Base-by-base conservation (phyloP, 345 rosid genomes). In the Crucihimalaya himalaica region DNA sequence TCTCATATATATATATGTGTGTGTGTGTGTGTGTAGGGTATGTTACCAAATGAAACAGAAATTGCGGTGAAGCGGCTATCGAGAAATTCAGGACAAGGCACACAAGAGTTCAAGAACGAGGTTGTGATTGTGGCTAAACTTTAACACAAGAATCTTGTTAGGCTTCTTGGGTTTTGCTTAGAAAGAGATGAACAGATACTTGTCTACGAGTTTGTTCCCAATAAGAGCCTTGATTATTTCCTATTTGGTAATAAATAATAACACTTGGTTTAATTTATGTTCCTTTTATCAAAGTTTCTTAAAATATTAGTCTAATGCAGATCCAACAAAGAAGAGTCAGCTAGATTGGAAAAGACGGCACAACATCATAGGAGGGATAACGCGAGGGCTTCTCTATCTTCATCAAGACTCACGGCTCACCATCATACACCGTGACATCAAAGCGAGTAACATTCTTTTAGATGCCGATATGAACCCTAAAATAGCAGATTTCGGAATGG, bases 41-140 rank as follows among this genome's bases (percentile, higher is more conserved):
- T 11, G 4, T 20, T 71, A 37, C 60, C 31, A 25, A 19, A 61
- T 71, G 60, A 35, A 37, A 61, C 61, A 14, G 57, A 71, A 19
- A 37, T 50, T 8, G 75, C 75, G 23, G 68, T 71, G 0, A 71
- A 71, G 52, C 16, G 75, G 2, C 39, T 71, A 50, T 70, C 74
- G 0, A 70, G 39, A 47, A 47, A 58, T 58, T 70, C 74, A 34
- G 66, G 66, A 47, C 74, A 70, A 34, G 75, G 75, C 60, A 60
- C 60, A 6, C 67, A 48, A 71, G 75, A 71, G 60, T 71, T 71
- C 47, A 70, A 71, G 68, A 71, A 48, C 51, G 75, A 71, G 51
- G 75, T 71, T 71, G 59, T 71, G 68, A 35, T 71, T 35, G 75
- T 71, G 51, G 75, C 75, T 2, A 71, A 71, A 39, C 75, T 71